A percentile compares a stretch with the other conserved stretches of the same genome.
phyloP scores from a whole-genome alignment of 2,329 filamentous ascomycete species.

The Alternaria arbusti region DNA sequence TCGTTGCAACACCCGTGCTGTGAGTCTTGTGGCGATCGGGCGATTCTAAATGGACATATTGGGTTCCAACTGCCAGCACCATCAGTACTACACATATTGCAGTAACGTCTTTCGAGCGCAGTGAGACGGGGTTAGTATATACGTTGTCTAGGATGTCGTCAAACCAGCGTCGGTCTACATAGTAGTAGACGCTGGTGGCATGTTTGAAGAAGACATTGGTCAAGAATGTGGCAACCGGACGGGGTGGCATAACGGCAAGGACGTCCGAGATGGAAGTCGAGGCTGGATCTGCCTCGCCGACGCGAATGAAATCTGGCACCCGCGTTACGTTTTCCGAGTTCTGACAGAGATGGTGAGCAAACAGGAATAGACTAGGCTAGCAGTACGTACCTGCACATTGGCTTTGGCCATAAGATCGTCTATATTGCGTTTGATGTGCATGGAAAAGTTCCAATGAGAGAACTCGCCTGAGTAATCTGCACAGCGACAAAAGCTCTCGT shows the following conservation, averaged over 20 bases:
- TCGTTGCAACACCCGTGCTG: background rate
- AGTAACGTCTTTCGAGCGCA: constrained; percentile 11
- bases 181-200: constrained; percentile 53
- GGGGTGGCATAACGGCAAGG: constrained; percentile 11
- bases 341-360: background rate
- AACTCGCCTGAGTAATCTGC: constrained; percentile 24
- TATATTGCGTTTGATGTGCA: constrained; percentile 18
- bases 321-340: background rate
- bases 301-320: constrained; percentile 16
- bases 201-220: constrained; percentile 54
- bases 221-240: constrained; percentile 47
- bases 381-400: constrained; percentile 4
- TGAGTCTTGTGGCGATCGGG: background rate
- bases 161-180: constrained; percentile 52
- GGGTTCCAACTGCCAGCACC: constrained; percentile 53
- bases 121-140: background rate
- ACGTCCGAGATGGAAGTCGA: constrained; percentile 14
- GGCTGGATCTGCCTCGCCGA: constrained; percentile 12
- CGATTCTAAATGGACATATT: constrained; percentile 39
- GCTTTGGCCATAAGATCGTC: constrained; percentile 17
- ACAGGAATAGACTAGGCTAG: background rate
- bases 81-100: constrained; percentile 50
- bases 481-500: background rate
- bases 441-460: constrained; percentile 24
- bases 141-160: constrained; percentile 47